Evolutionary conservation across 2,329 filamentous ascomycete species (phyloP).

Genomic region (Aspergillus ustus): DNA sequence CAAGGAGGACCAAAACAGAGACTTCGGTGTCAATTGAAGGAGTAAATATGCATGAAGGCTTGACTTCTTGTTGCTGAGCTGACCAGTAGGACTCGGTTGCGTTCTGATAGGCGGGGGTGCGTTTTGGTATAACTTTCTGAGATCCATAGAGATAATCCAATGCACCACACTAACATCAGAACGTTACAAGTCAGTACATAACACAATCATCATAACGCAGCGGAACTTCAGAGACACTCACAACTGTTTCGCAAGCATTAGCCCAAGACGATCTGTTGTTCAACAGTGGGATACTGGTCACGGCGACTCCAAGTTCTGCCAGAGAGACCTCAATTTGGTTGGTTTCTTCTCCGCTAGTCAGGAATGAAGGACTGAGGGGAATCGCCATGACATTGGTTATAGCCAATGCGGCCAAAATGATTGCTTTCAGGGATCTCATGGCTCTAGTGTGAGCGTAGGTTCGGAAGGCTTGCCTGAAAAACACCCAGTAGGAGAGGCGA

Average conservation of each 20-base stretch:
- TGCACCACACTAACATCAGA: constrained; percentile 18
- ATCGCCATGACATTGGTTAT: neutral
- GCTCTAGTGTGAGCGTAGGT: neutral
- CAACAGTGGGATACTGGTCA: constrained; percentile 3
- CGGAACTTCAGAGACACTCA: neutral
- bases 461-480: neutral
- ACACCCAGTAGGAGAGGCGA: neutral
- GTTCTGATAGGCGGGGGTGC: constrained; percentile 25
- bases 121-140: constrained; percentile 20
- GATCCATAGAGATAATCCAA: constrained; percentile 22
- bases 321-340: neutral
- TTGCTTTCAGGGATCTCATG: neutral
- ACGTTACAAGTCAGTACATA: neutral
- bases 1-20: constrained; percentile 37
- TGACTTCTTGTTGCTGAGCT: constrained; percentile 39
- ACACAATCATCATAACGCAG: neutral
- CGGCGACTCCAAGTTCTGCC: constrained; percentile 2
- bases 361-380: neutral
- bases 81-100: constrained; percentile 40
- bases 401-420: neutral
- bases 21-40: constrained; percentile 35
- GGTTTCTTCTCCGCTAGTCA: neutral
- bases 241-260: constrained; percentile 1
- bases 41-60: constrained; percentile 41
- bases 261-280: neutral